A percentile compares a stretch with the other conserved stretches of the same genome.
Evolutionary conservation across 2,329 filamentous ascomycete genomes (phyloP).

Genomic region (Blastomyces emzantsi): DNA sequence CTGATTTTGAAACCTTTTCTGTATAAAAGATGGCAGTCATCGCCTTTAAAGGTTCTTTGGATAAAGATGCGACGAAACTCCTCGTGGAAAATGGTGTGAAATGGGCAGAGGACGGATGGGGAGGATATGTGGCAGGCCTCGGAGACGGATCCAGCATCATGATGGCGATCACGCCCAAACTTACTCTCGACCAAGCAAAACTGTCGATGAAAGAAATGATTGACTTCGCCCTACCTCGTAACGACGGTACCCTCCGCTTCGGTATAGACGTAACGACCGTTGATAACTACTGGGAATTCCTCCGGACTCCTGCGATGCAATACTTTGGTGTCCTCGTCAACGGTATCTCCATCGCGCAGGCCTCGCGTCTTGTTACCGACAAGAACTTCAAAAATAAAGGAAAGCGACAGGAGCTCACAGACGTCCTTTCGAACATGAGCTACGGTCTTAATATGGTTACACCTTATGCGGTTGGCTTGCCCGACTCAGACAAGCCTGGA

Average conservation of each 20-base stretch:
- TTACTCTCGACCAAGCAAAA: constrained; percentile 6
- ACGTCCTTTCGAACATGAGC: constrained; percentile 3
- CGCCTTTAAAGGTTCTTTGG: neutral
- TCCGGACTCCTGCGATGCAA: constrained; percentile 1
- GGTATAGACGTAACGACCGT: constrained; percentile 9
- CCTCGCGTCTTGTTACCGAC: constrained; percentile 9
- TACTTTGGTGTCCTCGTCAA: constrained; percentile 3
- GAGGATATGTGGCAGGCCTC: constrained; percentile 15
- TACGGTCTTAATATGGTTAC: constrained; percentile 13
- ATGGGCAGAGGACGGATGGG: constrained; percentile 20
- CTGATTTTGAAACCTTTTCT: constrained; percentile 1
- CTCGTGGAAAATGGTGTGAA: constrained; percentile 15
- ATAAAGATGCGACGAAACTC: constrained; percentile 9
- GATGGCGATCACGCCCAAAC: constrained; percentile 9
- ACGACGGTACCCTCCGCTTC: constrained; percentile 8
- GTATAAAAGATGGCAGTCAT: constrained; percentile 10
- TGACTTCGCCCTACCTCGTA: constrained; percentile 7
- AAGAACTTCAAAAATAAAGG: constrained; percentile 7
- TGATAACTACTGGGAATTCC: constrained; percentile 9
- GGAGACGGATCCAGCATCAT: constrained; percentile 4
- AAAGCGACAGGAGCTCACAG: constrained; percentile 8
- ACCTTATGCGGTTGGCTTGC: constrained; percentile 12
- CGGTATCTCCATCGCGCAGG: constrained; percentile 6
- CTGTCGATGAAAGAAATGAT: constrained; percentile 10
- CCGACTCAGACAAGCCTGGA: constrained; percentile 11